Conservation (phyloP, 1,139 yeast species). For the Blastobotrys malaysiensis region DNA sequence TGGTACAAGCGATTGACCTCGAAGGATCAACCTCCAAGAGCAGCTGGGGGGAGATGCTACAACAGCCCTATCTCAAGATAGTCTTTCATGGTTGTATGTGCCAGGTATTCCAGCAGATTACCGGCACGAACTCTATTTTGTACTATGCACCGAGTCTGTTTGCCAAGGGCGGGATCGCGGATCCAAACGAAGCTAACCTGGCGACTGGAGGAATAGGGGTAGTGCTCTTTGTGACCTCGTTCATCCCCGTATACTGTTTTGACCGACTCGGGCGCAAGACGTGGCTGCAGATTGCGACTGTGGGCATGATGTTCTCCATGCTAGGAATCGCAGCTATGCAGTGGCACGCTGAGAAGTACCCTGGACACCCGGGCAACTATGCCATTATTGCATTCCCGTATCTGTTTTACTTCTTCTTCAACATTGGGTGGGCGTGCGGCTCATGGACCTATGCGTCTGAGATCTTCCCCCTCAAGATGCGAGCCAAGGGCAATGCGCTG, state of each 20-base stretch:
- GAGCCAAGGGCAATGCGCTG: slow-evolving; percentile 70
- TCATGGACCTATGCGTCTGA: slow-evolving; percentile 73
- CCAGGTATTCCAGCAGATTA: slow-evolving; percentile 58
- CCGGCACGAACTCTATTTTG: slow-evolving; percentile 62
- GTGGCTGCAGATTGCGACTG: slow-evolving; percentile 40
- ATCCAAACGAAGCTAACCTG: slow-evolving; percentile 34
- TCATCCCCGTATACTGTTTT: slow-evolving; percentile 33
- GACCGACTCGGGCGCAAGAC: slow-evolving; percentile 67
- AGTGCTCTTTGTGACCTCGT: slow-evolving; percentile 20
- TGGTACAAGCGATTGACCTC: slow-evolving; percentile 5
- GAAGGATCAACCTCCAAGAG: slow-evolving; percentile 40
- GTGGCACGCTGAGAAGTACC: slow-evolving; percentile 14
- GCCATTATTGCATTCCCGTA: slow-evolving; percentile 64
- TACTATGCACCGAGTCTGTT: slow-evolving; percentile 62
- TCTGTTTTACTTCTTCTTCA: slow-evolving; percentile 63
- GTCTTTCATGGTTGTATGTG: slow-evolving; percentile 40
- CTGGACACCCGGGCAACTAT: slow-evolving; percentile 35
- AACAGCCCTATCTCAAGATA: slow-evolving; percentile 39
- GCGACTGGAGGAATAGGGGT: slow-evolving; percentile 25
- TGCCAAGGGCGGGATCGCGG: slow-evolving; percentile 40
- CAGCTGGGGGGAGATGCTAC: slow-evolving; percentile 33
- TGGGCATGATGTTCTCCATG: slow-evolving; percentile 22
- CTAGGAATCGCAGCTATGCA: slow-evolving; percentile 16
- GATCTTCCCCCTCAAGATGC: slow-evolving; percentile 58
- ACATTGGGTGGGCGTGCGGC: slow-evolving; percentile 76